These are phyloP conservation scores for Sesbania bispinosa DNA, from an alignment of 306 rosid species.

Conservation along the genomic window DNA sequence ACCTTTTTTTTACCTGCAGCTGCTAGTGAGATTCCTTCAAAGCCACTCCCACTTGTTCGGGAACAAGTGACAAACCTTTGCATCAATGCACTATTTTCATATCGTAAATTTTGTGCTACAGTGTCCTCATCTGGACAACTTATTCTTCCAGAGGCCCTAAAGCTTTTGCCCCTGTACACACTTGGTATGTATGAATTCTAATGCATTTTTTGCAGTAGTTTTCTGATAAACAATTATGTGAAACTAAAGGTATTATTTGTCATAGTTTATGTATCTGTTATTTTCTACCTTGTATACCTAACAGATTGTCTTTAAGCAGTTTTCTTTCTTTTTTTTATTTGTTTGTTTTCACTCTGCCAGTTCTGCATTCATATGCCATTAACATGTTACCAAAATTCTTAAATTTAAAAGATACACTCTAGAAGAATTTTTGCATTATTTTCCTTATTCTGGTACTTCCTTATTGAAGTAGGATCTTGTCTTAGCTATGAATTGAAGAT, in stretches of 20 bases:
- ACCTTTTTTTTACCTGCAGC: slow-evolving; percentile 47
- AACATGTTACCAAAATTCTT: slow-evolving; percentile 1
- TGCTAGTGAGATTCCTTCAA: slow-evolving; percentile 76
- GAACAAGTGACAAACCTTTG: slow-evolving; percentile 90
- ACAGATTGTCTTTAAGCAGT: neutral
- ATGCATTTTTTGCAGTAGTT: neutral
- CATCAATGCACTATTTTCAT: slow-evolving; percentile 78
- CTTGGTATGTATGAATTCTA: slow-evolving; percentile 56
- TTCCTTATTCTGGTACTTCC: neutral
- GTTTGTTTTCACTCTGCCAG: neutral
- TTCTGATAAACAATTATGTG: slow-evolving; percentile 10
- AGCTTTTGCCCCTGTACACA: slow-evolving; percentile 92
- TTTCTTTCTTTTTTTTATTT: no score
- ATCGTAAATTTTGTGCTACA: slow-evolving; percentile 95
- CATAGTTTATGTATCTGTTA: slow-evolving; percentile 7
- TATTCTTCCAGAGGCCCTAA: slow-evolving; percentile 98
- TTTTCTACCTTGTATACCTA: slow-evolving; percentile 1
- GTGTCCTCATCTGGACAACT: slow-evolving; percentile 97
- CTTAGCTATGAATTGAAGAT: slow-evolving; percentile 13
- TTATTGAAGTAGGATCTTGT: neutral
- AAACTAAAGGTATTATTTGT: slow-evolving; percentile 9
- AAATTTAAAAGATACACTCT: neutral
- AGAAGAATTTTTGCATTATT: neutral
- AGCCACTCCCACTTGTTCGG: slow-evolving; percentile 72
- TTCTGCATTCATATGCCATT: neutral